Evolutionary conservation across 2,329 filamentous ascomycete genomes (phyloP).

Genomic region (Microsporum audouinii): DNA sequence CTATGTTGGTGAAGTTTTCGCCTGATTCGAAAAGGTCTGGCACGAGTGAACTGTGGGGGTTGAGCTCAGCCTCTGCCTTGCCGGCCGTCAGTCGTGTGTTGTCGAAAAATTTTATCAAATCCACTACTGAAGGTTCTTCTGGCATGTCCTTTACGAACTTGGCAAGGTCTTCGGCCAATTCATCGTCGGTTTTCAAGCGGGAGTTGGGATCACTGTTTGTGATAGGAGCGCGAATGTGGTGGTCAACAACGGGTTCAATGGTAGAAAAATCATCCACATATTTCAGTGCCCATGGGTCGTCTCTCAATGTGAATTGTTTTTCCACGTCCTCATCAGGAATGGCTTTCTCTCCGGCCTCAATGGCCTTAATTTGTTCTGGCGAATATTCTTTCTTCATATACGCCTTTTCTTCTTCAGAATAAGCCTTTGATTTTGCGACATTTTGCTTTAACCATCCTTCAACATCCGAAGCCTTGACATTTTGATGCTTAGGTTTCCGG

Average conservation of each 20-base stretch:
- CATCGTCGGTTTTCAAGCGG: constrained; percentile 50
- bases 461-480: constrained; percentile 26
- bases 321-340: constrained; percentile 65
- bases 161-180: constrained; percentile 50
- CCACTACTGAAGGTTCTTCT: constrained; percentile 36
- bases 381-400: constrained; percentile 59
- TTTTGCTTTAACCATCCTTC: constrained; percentile 15
- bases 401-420: constrained; percentile 55
- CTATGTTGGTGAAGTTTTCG: constrained; percentile 22
- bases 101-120: constrained; percentile 35
- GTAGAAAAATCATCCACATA: constrained; percentile 76
- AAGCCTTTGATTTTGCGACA: constrained; percentile 40
- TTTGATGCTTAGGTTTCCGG: constrained; percentile 30
- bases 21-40: constrained; percentile 41
- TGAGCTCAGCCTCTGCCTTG: constrained; percentile 39
- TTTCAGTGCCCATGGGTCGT: constrained; percentile 58
- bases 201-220: constrained; percentile 46
- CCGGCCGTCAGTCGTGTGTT: constrained; percentile 41
- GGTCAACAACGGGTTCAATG: constrained; percentile 67
- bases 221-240: constrained; percentile 43
- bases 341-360: constrained; percentile 67
- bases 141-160: constrained; percentile 34
- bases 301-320: constrained; percentile 58
- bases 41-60: constrained; percentile 39
- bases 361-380: constrained; percentile 65